A percentile compares a stretch with the other conserved stretches of the same genome.
These are phyloP conservation scores for Botryotinia narcissicola DNA, from an alignment of 2,329 filamentous ascomycete species.

Conservation along the genomic window DNA sequence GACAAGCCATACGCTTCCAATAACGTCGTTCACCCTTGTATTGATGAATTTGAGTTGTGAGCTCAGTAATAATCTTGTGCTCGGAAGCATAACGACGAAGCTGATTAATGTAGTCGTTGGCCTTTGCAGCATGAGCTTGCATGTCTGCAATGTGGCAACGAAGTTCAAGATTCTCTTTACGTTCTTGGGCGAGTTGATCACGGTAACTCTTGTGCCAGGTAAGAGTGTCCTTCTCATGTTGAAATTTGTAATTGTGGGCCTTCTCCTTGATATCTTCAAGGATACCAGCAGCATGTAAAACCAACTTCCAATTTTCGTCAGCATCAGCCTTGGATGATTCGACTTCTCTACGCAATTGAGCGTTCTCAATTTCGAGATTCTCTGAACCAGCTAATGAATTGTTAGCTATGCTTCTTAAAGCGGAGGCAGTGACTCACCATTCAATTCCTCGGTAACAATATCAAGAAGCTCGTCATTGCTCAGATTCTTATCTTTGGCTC, in stretches of 20 bases:
- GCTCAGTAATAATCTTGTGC: constrained; percentile 53
- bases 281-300: constrained; percentile 54
- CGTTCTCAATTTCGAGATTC: constrained; percentile 61
- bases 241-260: constrained; percentile 64
- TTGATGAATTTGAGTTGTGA: constrained; percentile 51
- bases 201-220: constrained; percentile 67
- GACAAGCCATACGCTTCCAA: constrained; percentile 67
- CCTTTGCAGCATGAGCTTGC: constrained; percentile 57
- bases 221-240: constrained; percentile 59
- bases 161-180: constrained; percentile 60
- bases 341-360: constrained; percentile 59
- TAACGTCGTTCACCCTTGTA: constrained; percentile 59
- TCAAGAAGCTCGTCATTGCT: constrained; percentile 59
- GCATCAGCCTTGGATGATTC: constrained; percentile 60
- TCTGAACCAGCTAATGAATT: constrained; percentile 29
- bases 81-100: constrained; percentile 58
- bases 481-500: constrained; percentile 48
- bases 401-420: constrained; percentile 21
- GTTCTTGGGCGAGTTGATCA: constrained; percentile 61
- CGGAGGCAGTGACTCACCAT: constrained; percentile 43
- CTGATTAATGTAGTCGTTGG: constrained; percentile 56
- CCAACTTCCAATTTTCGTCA: constrained; percentile 58
- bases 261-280: constrained; percentile 59
- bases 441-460: constrained; percentile 55
- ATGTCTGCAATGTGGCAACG: constrained; percentile 67